A percentile compares a stretch with the other conserved stretches of the same genome.
phyloP scores from a whole-genome alignment of 306 rosid genomes.

The Pyrus communis region DNA sequence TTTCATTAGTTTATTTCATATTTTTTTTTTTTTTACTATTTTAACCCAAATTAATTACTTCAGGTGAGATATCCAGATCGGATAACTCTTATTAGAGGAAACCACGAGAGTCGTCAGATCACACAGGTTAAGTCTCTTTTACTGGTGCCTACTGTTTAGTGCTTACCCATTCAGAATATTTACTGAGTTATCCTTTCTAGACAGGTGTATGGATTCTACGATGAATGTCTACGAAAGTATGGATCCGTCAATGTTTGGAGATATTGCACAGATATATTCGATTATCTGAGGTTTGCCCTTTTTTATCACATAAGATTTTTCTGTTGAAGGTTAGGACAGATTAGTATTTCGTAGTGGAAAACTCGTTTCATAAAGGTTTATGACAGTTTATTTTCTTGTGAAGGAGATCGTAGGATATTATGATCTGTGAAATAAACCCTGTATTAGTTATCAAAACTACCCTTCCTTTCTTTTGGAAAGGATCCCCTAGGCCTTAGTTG shows the following conservation, averaged over 20 bases:
- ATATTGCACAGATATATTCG: conserved; percentile 97
- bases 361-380: background rate
- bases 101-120: conserved; percentile 98
- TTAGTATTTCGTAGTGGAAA: background rate
- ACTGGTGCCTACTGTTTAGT: conserved; percentile 1
- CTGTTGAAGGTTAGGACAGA: background rate
- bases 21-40: background rate
- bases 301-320: background rate
- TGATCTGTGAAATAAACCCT: background rate
- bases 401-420: background rate
- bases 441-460: background rate
- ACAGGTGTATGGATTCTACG: conserved; percentile 99
- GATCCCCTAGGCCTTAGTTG: background rate
- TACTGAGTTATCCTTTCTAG: conserved; percentile 26
- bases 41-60: conserved; percentile 6
- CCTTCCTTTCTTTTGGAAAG: background rate
- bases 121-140: conserved; percentile 71
- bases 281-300: conserved; percentile 72
- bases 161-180: conserved; percentile 20
- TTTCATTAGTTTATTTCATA: background rate
- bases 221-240: conserved; percentile 96
- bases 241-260: conserved; percentile 99
- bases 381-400: background rate
- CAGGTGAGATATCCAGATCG: conserved; percentile 99
- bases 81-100: conserved; percentile 97